These are phyloP conservation scores for Aciculoconidium aculeatum DNA, from an alignment of 805 yeast species.

Conservation along the genomic window DNA sequence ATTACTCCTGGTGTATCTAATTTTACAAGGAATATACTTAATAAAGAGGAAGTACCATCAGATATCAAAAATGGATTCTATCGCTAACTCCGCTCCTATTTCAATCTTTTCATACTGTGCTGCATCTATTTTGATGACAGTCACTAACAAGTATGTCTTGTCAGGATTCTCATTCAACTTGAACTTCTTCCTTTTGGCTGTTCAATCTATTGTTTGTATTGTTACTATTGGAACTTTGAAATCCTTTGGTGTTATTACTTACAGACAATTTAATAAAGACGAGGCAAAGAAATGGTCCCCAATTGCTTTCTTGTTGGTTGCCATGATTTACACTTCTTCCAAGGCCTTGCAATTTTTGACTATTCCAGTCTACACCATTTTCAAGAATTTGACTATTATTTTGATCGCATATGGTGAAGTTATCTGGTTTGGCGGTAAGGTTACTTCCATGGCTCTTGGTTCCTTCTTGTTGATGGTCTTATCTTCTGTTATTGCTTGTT, in stretches of 20 bases:
- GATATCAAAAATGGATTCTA: slow-evolving; percentile 26
- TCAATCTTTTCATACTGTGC: slow-evolving; percentile 82
- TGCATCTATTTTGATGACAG: slow-evolving; percentile 95
- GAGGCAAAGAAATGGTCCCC: slow-evolving; percentile 98
- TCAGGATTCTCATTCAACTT: slow-evolving; percentile 65
- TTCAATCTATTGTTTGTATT: slow-evolving; percentile 83
- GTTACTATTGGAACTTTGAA: slow-evolving; percentile 68
- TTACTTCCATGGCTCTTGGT: slow-evolving; percentile 82
- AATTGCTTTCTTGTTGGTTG: slow-evolving; percentile 79
- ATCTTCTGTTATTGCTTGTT: slow-evolving; percentile 92
- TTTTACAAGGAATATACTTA: slow-evolving; percentile 30
- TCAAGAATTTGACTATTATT: slow-evolving; percentile 95
- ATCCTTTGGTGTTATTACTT: slow-evolving; percentile 68
- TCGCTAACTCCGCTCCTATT: slow-evolving; percentile 54
- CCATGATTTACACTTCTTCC: slow-evolving; percentile 94
- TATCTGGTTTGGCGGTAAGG: slow-evolving; percentile 91
- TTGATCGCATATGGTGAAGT: slow-evolving; percentile 98
- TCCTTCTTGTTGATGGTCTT: slow-evolving; percentile 90
- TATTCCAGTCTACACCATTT: slow-evolving; percentile 95
- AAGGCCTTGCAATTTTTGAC: slow-evolving; percentile 88
- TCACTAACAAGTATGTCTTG: slow-evolving; percentile 92
- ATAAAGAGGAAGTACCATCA: slow-evolving; percentile 17
- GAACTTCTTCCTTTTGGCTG: slow-evolving; percentile 84
- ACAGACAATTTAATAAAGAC: slow-evolving; percentile 74
- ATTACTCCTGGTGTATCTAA: slow-evolving; percentile 32